Evolutionary conservation across 345 rosid species (phyloP).

Genomic region (Capsella bursapastoris): DNA sequence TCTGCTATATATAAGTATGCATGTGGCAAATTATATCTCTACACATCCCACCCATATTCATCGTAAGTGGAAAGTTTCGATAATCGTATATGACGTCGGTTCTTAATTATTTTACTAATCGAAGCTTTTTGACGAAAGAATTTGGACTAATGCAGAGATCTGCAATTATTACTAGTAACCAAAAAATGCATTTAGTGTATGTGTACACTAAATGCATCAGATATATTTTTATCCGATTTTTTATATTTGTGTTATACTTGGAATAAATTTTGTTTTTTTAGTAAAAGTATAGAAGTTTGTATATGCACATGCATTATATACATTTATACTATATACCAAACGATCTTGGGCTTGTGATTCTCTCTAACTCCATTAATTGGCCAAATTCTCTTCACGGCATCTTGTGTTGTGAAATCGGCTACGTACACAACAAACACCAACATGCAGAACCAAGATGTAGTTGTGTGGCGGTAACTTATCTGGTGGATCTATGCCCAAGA

Average conservation of each 20-base stretch:
- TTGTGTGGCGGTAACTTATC: neutral
- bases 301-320: slow-evolving; percentile 20
- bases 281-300: neutral
- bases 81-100: neutral
- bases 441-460: neutral
- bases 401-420: slow-evolving; percentile 11
- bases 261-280: too few species aligned
- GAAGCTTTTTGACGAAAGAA: neutral
- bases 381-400: slow-evolving; percentile 33
- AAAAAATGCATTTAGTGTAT: neutral
- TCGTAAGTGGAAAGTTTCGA: slow-evolving; percentile 15
- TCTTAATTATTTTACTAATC: neutral
- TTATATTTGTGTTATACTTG: neutral
- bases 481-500: neutral
- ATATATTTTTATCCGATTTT: neutral
- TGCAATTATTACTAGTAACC: neutral
- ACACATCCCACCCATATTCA: slow-evolving; percentile 15
- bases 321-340: neutral
- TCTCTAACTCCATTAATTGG: slow-evolving; percentile 10
- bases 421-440: neutral
- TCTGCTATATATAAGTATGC: slow-evolving; percentile 17
- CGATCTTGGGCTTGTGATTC: slow-evolving; percentile 13
- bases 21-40: slow-evolving; percentile 5
- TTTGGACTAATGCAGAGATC: neutral
- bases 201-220: neutral